A percentile compares a stretch with the other conserved stretches of the same genome.
Evolutionary conservation across 495 filamentous ascomycete species (phyloP).

Genomic region (Hypoxylon cercidicola): DNA sequence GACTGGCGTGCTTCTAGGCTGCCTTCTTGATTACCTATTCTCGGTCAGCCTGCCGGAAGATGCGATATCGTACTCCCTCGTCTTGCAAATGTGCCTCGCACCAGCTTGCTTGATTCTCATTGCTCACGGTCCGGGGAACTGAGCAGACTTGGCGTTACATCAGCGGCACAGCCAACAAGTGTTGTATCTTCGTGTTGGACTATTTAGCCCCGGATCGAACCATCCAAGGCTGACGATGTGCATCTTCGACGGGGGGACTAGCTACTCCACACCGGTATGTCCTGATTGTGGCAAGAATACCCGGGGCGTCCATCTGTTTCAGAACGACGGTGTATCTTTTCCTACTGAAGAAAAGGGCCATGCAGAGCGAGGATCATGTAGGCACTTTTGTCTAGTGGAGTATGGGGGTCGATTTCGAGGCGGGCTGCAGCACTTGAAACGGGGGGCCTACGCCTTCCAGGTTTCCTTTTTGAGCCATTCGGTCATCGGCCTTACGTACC

Average conservation of each 20-base stretch:
- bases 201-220: neutral
- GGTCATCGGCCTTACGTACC: conserved; percentile 12
- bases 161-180: neutral
- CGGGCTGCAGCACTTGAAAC: conserved; percentile 30
- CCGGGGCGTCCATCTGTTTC: conserved; percentile 13
- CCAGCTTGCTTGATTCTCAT: neutral
- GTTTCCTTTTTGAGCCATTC: conserved; percentile 2
- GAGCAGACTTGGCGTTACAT: conserved; percentile 1
- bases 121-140: neutral
- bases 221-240: neutral
- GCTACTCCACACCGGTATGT: neutral
- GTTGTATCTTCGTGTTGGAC: neutral
- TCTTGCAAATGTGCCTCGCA: neutral
- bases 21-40: neutral
- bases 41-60: neutral
- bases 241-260: neutral
- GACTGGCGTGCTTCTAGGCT: neutral
- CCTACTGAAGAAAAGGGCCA: neutral
- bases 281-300: conserved; percentile 8
- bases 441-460: conserved; percentile 25
- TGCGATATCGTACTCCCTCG: neutral
- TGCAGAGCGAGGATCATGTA: conserved; percentile 13
- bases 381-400: conserved; percentile 22
- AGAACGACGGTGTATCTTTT: conserved; percentile 21
- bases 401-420: conserved; percentile 25